phyloP scores from a whole-genome alignment of 2,329 filamentous ascomycete species.

The Ophiognomonia clavigignenti-juglandacearum region DNA sequence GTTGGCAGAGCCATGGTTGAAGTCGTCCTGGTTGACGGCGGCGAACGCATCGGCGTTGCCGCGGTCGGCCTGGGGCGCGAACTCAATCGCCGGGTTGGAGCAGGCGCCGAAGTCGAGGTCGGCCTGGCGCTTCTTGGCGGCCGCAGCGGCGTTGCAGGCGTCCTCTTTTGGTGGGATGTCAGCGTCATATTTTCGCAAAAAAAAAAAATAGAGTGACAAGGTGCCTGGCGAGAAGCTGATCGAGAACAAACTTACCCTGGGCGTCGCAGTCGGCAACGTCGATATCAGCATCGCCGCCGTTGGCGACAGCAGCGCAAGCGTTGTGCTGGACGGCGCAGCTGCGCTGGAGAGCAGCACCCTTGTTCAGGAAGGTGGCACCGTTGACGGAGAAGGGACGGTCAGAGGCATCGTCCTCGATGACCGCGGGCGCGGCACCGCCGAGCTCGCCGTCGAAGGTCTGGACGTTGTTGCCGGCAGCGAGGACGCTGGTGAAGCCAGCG shows the following conservation, averaged over 20 bases:
- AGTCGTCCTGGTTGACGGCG: slow-evolving; percentile 34
- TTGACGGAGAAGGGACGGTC: slow-evolving; percentile 47
- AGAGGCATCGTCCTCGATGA: slow-evolving; percentile 30
- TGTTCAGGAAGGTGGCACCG: slow-evolving; percentile 48
- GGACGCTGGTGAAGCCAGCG: slow-evolving; percentile 32
- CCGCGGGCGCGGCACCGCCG: slow-evolving; percentile 37
- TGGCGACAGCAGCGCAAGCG: slow-evolving; percentile 43
- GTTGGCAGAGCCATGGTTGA: slow-evolving; percentile 47
- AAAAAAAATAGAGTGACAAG: not conserved
- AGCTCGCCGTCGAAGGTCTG: slow-evolving; percentile 41
- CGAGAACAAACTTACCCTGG: slow-evolving; percentile 23
- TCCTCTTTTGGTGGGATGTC: slow-evolving; percentile 21
- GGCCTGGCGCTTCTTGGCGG: slow-evolving; percentile 18
- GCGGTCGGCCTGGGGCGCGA: slow-evolving; percentile 43
- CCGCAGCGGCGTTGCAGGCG: slow-evolving; percentile 27
- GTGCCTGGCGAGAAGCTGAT: not conserved
- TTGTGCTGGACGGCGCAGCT: slow-evolving; percentile 48
- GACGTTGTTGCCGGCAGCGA: slow-evolving; percentile 33
- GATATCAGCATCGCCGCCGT: slow-evolving; percentile 34
- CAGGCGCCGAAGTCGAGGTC: slow-evolving; percentile 40
- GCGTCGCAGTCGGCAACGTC: slow-evolving; percentile 36
- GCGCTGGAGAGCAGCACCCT: slow-evolving; percentile 39
- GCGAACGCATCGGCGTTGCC: slow-evolving; percentile 39
- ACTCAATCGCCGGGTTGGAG: slow-evolving; percentile 42
- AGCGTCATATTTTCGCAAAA: too few species aligned